A percentile compares a stretch with the other conserved stretches of the same genome.
Evolutionary conservation across 805 yeast species (phyloP).

Genomic region (Kockiozyma suomiensis): DNA sequence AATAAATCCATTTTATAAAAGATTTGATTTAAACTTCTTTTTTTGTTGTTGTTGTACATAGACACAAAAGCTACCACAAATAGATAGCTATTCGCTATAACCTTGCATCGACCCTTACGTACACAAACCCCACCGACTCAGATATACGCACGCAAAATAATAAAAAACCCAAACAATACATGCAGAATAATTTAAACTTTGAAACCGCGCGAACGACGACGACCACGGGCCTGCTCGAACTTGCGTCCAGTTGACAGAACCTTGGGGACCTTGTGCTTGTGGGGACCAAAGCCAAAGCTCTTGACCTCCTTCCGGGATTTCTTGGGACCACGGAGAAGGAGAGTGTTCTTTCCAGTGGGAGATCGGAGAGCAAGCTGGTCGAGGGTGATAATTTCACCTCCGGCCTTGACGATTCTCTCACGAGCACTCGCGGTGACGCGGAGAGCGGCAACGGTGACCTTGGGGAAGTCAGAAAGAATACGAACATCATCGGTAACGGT

Average conservation of each 20-base stretch:
- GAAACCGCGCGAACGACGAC: slow-evolving; percentile 99
- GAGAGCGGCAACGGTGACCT: slow-evolving; percentile 97
- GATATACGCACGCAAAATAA: slow-evolving; percentile 11
- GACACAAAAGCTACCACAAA: neutral
- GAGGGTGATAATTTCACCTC: slow-evolving; percentile 99
- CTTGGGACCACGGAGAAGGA: slow-evolving; percentile 98
- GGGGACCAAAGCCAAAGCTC: slow-evolving; percentile 99
- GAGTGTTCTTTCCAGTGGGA: slow-evolving; percentile 99
- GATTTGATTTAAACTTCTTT: neutral
- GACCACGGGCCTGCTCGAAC: slow-evolving; percentile 99
- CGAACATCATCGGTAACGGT: slow-evolving; percentile 99
- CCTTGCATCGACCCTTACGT: slow-evolving; percentile 14
- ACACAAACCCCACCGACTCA: slow-evolving; percentile 4
- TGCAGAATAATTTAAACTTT: slow-evolving; percentile 72
- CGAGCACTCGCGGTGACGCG: slow-evolving; percentile 99
- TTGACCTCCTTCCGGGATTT: slow-evolving; percentile 98
- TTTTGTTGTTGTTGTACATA: slow-evolving; percentile 11
- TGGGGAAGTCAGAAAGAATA: slow-evolving; percentile 82
- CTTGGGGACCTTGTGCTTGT: slow-evolving; percentile 99
- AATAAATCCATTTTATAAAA: slow-evolving; percentile 9
- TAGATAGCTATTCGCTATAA: neutral
- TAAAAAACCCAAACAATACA: slow-evolving; percentile 5
- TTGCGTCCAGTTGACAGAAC: slow-evolving; percentile 97
- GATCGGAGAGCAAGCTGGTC: slow-evolving; percentile 99
- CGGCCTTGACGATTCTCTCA: slow-evolving; percentile 95